phyloP scores from a whole-genome alignment of 2,329 filamentous ascomycete species.

The Paecilomyces formosus region DNA sequence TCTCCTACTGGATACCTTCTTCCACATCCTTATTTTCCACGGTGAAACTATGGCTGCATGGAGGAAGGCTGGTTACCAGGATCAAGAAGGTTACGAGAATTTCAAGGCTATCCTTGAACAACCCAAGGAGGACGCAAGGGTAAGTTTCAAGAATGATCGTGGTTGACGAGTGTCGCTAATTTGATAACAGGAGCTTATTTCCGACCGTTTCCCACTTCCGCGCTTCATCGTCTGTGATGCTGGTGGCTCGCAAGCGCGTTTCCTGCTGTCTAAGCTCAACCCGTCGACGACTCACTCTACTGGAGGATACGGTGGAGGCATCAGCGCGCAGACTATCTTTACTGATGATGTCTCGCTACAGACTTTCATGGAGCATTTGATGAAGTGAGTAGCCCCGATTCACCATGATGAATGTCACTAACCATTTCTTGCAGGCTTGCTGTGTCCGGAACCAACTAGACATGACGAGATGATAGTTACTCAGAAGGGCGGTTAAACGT shows the following conservation, averaged over 20 bases:
- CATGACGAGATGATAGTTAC: constrained; percentile 23
- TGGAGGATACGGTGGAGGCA: constrained; percentile 81
- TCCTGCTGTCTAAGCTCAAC: constrained; percentile 93
- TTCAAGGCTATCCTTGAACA: constrained; percentile 81
- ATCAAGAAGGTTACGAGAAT: constrained; percentile 97
- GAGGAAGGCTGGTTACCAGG: constrained; percentile 96
- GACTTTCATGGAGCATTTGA: constrained; percentile 98
- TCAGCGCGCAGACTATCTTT: constrained; percentile 94
- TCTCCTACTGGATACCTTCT: constrained; percentile 93
- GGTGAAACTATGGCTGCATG: constrained; percentile 97
- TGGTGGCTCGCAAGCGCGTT: constrained; percentile 95
- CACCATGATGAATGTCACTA: constrained; percentile 13
- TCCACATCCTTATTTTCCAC: constrained; percentile 99
- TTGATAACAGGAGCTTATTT: constrained; percentile 70
- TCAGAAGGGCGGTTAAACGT: constrained; percentile 24
- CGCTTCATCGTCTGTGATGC: constrained; percentile 98
- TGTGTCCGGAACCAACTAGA: constrained; percentile 44
- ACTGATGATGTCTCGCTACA: constrained; percentile 97
- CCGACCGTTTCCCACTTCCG: constrained; percentile 94
- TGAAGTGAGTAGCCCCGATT: constrained; percentile 65
- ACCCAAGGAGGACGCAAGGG: constrained; percentile 92
- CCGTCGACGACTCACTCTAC: constrained; percentile 95
- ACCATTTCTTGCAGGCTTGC: constrained; percentile 34
- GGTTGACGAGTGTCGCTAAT: background rate
- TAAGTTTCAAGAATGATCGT: constrained; percentile 40